Evolutionary conservation across 768 basidiomycete genomes (phyloP), one percentile per base, ranked within the genome.

Genomic region (Mycena metata): DNA sequence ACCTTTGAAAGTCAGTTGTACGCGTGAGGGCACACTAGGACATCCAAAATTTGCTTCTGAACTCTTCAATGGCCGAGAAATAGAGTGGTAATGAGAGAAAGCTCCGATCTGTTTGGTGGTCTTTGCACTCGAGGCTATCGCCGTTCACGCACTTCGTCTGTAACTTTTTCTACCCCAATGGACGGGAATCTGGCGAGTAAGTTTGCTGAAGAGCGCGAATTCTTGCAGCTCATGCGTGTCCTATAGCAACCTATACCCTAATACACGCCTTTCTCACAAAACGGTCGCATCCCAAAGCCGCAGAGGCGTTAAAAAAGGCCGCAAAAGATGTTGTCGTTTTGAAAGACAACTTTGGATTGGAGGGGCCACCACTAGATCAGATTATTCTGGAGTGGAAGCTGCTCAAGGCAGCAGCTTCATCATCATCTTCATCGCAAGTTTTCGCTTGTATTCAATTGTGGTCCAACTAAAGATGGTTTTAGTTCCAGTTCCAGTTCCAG

Each of bases 181-280:
- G 88, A 89, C 74, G 80, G 79, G 45, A 82, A 83, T 76, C 78
- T 89, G 39, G 88, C 86, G 41, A 81, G 90, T 90, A 80, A 67
- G 85, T 73, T 42, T 36, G 46, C 12, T 15, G 39, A 50, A 26
- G 19, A 43, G 9, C 35, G 30, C 12, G 24, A 54, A n/a, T 24
- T 58, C 54, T 43, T 67, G 21, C 61, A 60, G 60, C 43, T 62
- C 47, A 72, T 15, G 5, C 24, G 36, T 59, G 43, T 57, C 43
- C 47, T 67, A 23, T 74, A 95, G 94, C 84, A 24, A 90, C 92
- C 5, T 96, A 95, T 82, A 85, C 88, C 72, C 80, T 94, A 56
- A 89, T 96, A 65, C 86, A 94, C 74, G 81, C 88, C 11, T 96
- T 96, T 79, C 83, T 96, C 42, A 82, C 78, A 65, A 86, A 89